A percentile compares a stretch with the other conserved stretches of the same genome.
These are phyloP conservation scores for Orbilia brochopaga DNA, from an alignment of 2,329 filamentous ascomycete genomes.

Conservation along the genomic window DNA sequence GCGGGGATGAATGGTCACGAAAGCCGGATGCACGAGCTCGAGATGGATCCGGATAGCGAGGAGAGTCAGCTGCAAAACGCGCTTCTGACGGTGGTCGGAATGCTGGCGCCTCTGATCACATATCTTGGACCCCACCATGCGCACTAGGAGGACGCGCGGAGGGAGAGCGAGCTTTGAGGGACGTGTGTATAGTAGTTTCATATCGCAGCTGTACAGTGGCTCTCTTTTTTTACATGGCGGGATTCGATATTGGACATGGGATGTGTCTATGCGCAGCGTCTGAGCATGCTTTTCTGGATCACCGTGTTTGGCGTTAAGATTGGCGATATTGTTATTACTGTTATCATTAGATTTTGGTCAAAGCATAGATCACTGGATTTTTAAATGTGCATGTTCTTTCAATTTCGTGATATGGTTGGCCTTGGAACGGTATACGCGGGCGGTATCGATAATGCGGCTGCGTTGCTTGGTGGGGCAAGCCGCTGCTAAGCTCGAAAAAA, in stretches of 20 bases:
- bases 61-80: conserved; percentile 46
- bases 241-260: background rate
- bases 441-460: conserved; percentile 46
- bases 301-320: conserved; percentile 1
- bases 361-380: background rate
- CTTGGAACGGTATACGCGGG: too few relatives aligned
- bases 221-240: background rate
- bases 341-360: background rate
- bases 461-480: conserved; percentile 50
- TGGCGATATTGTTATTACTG: background rate
- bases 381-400: background rate
- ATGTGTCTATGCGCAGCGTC: background rate
- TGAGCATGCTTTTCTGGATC: background rate
- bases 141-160: conserved; percentile 21
- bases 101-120: conserved; percentile 41
- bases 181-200: background rate
- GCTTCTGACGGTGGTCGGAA: conserved; percentile 37
- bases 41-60: conserved; percentile 54
- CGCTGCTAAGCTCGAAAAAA: conserved; percentile 48
- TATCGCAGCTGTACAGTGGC: too few relatives aligned
- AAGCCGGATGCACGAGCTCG: conserved; percentile 44
- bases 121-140: conserved; percentile 48
- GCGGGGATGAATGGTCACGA: conserved; percentile 58
- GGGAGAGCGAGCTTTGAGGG: conserved; percentile 8
- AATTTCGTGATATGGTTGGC: too few relatives aligned